Evolutionary conservation across 2,329 filamentous ascomycete genomes (phyloP), one percentile per base, ranked within the genome.

Genomic region (Penicillium occitanis): DNA sequence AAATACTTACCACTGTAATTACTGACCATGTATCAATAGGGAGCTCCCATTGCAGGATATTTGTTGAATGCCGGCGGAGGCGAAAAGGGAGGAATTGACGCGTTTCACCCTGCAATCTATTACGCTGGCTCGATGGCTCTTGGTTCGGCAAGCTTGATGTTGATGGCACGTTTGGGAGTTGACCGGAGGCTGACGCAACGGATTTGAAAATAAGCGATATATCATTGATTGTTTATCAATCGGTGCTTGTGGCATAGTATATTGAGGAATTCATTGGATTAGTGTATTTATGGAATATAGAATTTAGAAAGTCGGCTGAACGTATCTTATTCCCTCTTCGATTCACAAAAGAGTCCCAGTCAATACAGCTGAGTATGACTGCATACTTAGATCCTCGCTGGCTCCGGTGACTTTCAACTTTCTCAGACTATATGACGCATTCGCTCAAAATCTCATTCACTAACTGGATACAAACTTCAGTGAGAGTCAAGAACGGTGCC

Each of bases 51-150:
- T 68, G 86, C 87, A 1, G 86, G 86, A 10, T 87, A 86, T 66
- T 77, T 89, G 0, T 77, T 89, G 0, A 81, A 83, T 64, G 84
- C 84, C 0, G 84, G 84, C 40, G 85, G 86, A 5, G 85, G 85
- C 11, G 77, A 82, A 17, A 75, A 82, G 0, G 76, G 74, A 2
- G 83, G 83, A 0, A 73, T 87, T 1, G 75, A 82, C 25, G 83
- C 86, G 0, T 89, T 86, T 69, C 79, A 85, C 19, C 85, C 86
- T 0, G 86, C 87, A 1, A 89, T 89, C 74, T 87, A 85, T 72
- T 88, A 87, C 70, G 86, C 86, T 3, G 87, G 86, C 0, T 82
- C 81, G 0, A 77, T 87, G 72, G 81, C 84, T 0, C 70, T 84
- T 19, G 79, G 72, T 1, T 80, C 84, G 1, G 79, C 82, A 6